Conservation (phyloP, 495 filamentous ascomycete species). For the Aspergillus coremiiformis region DNA sequence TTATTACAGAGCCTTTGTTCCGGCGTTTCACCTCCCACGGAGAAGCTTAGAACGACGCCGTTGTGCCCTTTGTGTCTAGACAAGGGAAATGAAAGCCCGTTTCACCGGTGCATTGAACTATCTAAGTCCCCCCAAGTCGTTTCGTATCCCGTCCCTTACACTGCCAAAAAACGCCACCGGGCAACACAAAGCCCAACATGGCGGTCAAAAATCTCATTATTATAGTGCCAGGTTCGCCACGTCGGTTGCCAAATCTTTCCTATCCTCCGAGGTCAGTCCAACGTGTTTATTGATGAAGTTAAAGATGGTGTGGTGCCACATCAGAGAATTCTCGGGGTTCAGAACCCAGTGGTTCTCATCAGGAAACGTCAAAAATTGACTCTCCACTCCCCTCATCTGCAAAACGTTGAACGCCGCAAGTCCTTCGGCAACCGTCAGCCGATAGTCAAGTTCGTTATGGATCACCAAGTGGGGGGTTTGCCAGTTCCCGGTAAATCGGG, state of each 20-base stretch:
- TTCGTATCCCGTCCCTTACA: not conserved
- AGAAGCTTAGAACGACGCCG: not conserved
- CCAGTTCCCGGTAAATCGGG: constrained; percentile 62
- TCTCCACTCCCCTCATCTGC: constrained; percentile 52
- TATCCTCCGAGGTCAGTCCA: constrained; percentile 37
- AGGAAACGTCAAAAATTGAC: constrained; percentile 66
- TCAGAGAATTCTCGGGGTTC: constrained; percentile 80
- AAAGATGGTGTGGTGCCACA: constrained; percentile 87
- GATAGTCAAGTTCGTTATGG: constrained; percentile 87
- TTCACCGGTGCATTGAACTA: not conserved
- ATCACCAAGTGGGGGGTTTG: constrained; percentile 82
- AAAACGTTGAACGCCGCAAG: constrained; percentile 83
- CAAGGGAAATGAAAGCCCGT: not conserved
- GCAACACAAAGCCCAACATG: not conserved
- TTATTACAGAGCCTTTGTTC: not conserved
- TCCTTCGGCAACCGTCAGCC: constrained; percentile 76
- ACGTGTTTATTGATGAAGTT: constrained; percentile 83
- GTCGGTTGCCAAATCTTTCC: not conserved
- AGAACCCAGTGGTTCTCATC: constrained; percentile 86
- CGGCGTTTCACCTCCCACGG: not conserved
- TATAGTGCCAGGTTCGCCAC: not conserved
- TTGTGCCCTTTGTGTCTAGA: not conserved
- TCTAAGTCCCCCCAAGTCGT: not conserved
- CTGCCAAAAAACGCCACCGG: not conserved
- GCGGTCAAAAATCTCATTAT: too few species aligned